Conservation (phyloP, 192 early-diverging fungal genomes). For the Mycoemilia scoparia region DNA sequence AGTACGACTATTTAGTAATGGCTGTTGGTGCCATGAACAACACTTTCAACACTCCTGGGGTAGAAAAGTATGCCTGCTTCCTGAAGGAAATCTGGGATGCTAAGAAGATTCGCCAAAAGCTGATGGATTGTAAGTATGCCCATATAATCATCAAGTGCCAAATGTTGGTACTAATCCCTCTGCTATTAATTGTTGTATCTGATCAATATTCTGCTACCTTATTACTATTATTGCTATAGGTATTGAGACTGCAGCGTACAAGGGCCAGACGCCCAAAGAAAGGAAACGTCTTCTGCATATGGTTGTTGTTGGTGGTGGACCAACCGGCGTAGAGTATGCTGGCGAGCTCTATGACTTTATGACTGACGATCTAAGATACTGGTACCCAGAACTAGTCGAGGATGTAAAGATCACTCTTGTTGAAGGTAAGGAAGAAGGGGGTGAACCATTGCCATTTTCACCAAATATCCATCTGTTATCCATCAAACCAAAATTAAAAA, state of each 20-base stretch:
- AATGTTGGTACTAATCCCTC: too few relatives aligned
- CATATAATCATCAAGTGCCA: too few relatives aligned
- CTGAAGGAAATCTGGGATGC: constrained; percentile 77
- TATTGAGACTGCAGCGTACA: constrained; percentile 58
- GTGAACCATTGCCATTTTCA: too few relatives aligned
- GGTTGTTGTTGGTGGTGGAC: constrained; percentile 74
- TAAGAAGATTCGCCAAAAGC: constrained; percentile 53
- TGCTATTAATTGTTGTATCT: too few relatives aligned
- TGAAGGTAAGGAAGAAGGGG: too few relatives aligned
- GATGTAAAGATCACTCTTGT: constrained; percentile 47
- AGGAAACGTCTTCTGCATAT: constrained; percentile 52
- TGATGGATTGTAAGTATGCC: constrained; percentile 73
- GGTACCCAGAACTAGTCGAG: constrained; percentile 54
- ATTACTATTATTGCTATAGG: too few relatives aligned
- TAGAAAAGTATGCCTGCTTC: constrained; percentile 66
- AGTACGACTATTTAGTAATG: constrained; percentile 70
- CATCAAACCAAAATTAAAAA: too few relatives aligned
- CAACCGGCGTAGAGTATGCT: constrained; percentile 60
- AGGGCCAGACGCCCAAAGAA: constrained; percentile 40
- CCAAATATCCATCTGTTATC: too few relatives aligned
- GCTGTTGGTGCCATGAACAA: constrained; percentile 63
- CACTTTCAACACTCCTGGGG: constrained; percentile 72
- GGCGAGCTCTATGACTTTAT: constrained; percentile 70
- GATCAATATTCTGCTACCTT: too few relatives aligned
- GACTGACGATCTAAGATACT: constrained; percentile 52